Evolutionary conservation across 1,139 yeast species (phyloP), one percentile per base, ranked within the genome.

Genomic region (Hansenula lynferdii): DNA sequence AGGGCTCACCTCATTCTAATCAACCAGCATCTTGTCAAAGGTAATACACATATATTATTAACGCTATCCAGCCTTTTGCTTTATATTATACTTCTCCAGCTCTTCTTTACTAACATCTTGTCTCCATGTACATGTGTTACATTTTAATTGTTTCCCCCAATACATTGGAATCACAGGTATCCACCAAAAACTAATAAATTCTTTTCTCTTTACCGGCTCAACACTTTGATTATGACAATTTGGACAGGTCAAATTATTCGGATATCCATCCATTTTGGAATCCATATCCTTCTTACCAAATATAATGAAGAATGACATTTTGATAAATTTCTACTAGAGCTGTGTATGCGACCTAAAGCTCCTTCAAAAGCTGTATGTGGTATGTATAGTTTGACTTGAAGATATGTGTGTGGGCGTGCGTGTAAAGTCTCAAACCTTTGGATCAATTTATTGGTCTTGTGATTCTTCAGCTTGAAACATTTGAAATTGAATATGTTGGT

Each of bases 121-220:
- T 25, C 65, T 49, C 75, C 75, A 70, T 29, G 63, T 58, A 46
- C 77, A 71, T 10, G 67, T 65, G 12, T 61, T 54, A 41, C 77
- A 71, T 21, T 53, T 58, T 28, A 71, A 50, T 36, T 65, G 70
- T 41, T 65, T 67, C 4, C 74, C 73, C 70, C 72, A 70, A 41
- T 58, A 60, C 8, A 70, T 47, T 1, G 77, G 77, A 5, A 72
- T 55, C 17, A 72, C 35, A 2, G 78, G 78, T 6, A 72, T 52
- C 39, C 63, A 72, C 59, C 72, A 72, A 18, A 72, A 40, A 0
- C 74, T 60, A 44, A 72, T 60, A 44, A 72, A 72, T 49, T 70
- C 70, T 33, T 66, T 64, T 37, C 67, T 56, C 45, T 70, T 69
- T 10, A 63, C 53, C 1, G 75, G 71, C 19, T 50, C 47, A 10